A percentile compares a stretch with the other conserved stretches of the same genome.
Evolutionary conservation across 225 moss, liverwort and hornwort genomes (phyloP).

Genomic region (Anthoceros angustus): DNA sequence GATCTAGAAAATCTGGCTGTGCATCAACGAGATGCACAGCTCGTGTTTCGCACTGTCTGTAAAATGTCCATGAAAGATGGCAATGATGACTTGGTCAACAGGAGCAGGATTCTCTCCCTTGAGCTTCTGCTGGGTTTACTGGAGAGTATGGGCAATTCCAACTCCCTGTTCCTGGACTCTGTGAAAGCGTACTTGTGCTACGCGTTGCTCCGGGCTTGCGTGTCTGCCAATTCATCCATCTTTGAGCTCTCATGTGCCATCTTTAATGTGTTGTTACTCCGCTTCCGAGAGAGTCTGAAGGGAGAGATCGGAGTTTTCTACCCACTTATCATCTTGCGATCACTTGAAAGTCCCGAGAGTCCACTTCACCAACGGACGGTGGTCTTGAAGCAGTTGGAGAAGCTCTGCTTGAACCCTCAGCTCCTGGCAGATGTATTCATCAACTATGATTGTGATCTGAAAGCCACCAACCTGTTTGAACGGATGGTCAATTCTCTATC

Average conservation of each 20-base stretch:
- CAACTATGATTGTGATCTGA: slow-evolving; percentile 96
- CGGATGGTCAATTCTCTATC: slow-evolving; percentile 94
- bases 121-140: slow-evolving; percentile 88
- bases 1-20: slow-evolving; percentile 66
- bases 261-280: slow-evolving; percentile 56
- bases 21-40: slow-evolving; percentile 88
- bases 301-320: slow-evolving; percentile 92
- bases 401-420: slow-evolving; percentile 84
- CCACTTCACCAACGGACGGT: slow-evolving; percentile 69
- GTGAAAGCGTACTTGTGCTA: slow-evolving; percentile 95
- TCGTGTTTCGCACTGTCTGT: slow-evolving; percentile 88
- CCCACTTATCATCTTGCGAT: slow-evolving; percentile 70
- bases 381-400: slow-evolving; percentile 91
- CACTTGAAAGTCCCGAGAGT: slow-evolving; percentile 64
- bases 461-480: slow-evolving; percentile 89
- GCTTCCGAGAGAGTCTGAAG: slow-evolving; percentile 87
- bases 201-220: slow-evolving; percentile 81
- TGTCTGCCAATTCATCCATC: slow-evolving; percentile 50
- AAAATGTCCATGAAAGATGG: slow-evolving; percentile 99
- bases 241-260: slow-evolving; percentile 81
- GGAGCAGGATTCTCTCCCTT: slow-evolving; percentile 83
- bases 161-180: slow-evolving; percentile 82
- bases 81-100: slow-evolving; percentile 73
- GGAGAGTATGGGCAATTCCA: slow-evolving; percentile 66
- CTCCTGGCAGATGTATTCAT: slow-evolving; percentile 97